Evolutionary conservation across 208 protist genomes (phyloP), one percentile per base, ranked within the genome.

Genomic region (Trypanosoma scelopori): DNA sequence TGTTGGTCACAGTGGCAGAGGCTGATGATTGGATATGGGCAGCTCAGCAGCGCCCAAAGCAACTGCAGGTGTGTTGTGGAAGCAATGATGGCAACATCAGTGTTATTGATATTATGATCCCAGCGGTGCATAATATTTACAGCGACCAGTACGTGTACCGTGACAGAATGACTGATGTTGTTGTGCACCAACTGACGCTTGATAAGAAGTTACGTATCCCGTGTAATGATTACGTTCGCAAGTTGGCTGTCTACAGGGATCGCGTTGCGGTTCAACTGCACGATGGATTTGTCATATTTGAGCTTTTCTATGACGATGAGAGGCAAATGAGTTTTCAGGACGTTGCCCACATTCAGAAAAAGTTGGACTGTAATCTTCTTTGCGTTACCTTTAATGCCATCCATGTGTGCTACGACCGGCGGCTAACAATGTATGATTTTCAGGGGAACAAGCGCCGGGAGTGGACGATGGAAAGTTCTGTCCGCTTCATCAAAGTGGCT

Each of bases 131-230:
- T 64, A 86, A 93, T 69, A 87, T 98, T 53, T 98, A 98, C 70
- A 65, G 90, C 47, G 94, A 98, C 67, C 87, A 96, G 59, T 99
- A 99, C 79, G 94, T 98, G 12, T 97, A 85, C 66, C 86, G 98
- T 37, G 95, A 98, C 20, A 82, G 85, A 50, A 95, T 99, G 90
- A 99, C 97, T 30, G 88, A 98, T 55, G 92, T 99, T 18, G 75
- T 99, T 13, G 79, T 99, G 18, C 97, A 99, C 74, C 85, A 98
- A 56, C 79, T 98, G 51, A 85, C 87, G 7, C 69, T 91, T 1
- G 92, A 96, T 43, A 79, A 87, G 41, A 83, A 77, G 32, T 81
- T 97, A 73, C 68, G 76, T 23, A 97, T 98, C 65, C 85, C 84
- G 46, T 98, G 93, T 75, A 91, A 94, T 50, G 96, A 98, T 55